Percentiles rank a stretch among this genome's conserved stretches.
These are phyloP conservation scores for Neonectria punicea DNA, from an alignment of 2,329 filamentous ascomycete genomes.

Conservation along the genomic window DNA sequence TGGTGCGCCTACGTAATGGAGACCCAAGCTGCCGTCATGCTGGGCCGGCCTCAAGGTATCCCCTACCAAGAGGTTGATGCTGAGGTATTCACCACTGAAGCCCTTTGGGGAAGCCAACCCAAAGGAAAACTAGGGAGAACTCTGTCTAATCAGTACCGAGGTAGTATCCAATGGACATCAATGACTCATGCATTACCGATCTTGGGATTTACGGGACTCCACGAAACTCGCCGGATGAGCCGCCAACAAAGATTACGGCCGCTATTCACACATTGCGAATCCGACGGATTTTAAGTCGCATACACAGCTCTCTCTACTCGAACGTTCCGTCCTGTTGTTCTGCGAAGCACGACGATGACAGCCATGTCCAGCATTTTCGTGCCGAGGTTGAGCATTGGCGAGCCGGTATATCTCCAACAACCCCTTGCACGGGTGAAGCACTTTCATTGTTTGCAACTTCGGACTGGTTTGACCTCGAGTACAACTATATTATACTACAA, in stretches of 20 bases:
- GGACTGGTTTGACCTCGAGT: conserved; percentile 6
- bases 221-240: background rate
- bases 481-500: conserved; percentile 32
- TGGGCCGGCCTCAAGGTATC: conserved; percentile 15
- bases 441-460: conserved; percentile 2
- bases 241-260: background rate
- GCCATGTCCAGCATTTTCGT: conserved; percentile 7
- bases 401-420: background rate
- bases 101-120: background rate
- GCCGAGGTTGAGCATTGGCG: conserved; percentile 9
- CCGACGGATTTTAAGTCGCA: background rate
- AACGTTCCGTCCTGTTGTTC: background rate
- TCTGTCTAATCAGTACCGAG: background rate
- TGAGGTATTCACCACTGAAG: background rate
- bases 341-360: background rate
- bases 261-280: conserved; percentile 4
- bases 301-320: conserved; percentile 18
- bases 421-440: background rate
- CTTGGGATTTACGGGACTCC: background rate
- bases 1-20: conserved; percentile 24
- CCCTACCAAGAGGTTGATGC: conserved; percentile 12
- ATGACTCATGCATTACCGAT: background rate
- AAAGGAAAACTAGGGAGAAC: background rate
- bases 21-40: conserved; percentile 2
- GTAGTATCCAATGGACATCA: conserved; percentile 7